phyloP scores from a whole-genome alignment of 1,284 basidiomycete genomes.

The Termitomyces sp. region DNA sequence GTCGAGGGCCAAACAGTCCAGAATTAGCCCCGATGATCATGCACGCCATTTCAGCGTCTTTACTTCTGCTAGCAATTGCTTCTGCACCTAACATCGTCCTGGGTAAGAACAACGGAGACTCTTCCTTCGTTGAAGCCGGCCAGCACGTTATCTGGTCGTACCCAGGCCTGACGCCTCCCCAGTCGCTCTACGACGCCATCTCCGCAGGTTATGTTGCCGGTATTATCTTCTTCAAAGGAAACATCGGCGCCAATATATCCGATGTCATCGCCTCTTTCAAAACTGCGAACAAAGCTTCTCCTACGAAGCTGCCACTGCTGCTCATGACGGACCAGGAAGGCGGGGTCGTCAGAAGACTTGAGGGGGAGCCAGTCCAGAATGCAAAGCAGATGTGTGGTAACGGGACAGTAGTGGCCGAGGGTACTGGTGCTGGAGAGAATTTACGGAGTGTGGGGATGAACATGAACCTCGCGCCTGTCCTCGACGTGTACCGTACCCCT shows the following conservation, averaged over 20 bases:
- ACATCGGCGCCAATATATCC: neutral
- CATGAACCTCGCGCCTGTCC: neutral
- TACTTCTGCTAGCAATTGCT: neutral
- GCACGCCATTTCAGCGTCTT: neutral
- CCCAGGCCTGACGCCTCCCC: neutral
- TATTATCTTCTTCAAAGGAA: neutral
- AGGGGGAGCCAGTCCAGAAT: neutral
- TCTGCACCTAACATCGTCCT: neutral
- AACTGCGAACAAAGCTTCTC: neutral
- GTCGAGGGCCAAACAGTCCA: neutral
- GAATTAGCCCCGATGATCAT: neutral
- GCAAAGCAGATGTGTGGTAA: neutral
- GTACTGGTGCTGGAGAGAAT: neutral
- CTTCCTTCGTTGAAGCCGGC: neutral
- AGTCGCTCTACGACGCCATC: neutral
- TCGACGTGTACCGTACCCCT: neutral
- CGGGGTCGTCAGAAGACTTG: neutral
- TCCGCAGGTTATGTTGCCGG: neutral
- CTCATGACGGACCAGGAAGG: neutral
- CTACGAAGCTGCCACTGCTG: neutral
- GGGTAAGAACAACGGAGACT: neutral
- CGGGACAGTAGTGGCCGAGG: neutral
- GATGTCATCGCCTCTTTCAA: neutral
- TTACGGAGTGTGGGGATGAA: neutral
- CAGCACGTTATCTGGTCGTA: neutral